Evolutionary conservation across 1,284 basidiomycete species (phyloP).

Genomic region (Coniophora puteana): DNA sequence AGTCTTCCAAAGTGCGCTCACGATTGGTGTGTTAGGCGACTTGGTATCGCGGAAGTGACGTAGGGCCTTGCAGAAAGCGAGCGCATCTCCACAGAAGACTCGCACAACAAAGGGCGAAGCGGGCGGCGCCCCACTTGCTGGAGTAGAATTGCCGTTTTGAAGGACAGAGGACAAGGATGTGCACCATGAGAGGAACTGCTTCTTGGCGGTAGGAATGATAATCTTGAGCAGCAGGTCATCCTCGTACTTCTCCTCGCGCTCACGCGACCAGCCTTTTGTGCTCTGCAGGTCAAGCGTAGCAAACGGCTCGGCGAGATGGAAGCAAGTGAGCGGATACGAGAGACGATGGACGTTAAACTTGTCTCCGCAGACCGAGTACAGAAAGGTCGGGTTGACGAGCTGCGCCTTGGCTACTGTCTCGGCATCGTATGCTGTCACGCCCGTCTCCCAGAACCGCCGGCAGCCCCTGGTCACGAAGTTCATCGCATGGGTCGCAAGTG

Average conservation of each 20-base stretch:
- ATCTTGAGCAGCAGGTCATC: constrained; percentile 12
- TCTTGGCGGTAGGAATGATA: constrained; percentile 15
- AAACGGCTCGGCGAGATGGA: constrained; percentile 42
- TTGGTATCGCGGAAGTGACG: constrained; percentile 14
- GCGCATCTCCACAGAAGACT: constrained; percentile 31
- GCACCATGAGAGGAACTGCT: constrained; percentile 24
- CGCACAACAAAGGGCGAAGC: constrained; percentile 18
- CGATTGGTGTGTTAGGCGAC: constrained; percentile 23
- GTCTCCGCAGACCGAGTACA: constrained; percentile 38
- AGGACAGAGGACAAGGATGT: constrained; percentile 15
- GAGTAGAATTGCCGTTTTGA: not conserved
- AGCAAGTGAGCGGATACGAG: constrained; percentile 40
- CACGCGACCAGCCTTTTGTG: not conserved
- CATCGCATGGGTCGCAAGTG: constrained; percentile 24
- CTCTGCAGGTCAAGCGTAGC: constrained; percentile 3
- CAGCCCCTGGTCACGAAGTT: constrained; percentile 21
- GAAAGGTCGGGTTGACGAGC: constrained; percentile 45
- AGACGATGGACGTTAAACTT: constrained; percentile 44
- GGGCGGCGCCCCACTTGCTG: not conserved
- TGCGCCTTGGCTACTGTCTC: constrained; percentile 24
- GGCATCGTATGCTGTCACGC: constrained; percentile 32
- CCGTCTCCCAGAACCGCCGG: constrained; percentile 38
- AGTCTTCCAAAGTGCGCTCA: constrained; percentile 33
- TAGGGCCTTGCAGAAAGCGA: constrained; percentile 28
- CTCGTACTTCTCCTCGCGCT: constrained; percentile 1